Evolutionary conservation across 2,329 filamentous ascomycete species (phyloP), one percentile per base, ranked within the genome.

Genomic region (Cladosporium velox): DNA sequence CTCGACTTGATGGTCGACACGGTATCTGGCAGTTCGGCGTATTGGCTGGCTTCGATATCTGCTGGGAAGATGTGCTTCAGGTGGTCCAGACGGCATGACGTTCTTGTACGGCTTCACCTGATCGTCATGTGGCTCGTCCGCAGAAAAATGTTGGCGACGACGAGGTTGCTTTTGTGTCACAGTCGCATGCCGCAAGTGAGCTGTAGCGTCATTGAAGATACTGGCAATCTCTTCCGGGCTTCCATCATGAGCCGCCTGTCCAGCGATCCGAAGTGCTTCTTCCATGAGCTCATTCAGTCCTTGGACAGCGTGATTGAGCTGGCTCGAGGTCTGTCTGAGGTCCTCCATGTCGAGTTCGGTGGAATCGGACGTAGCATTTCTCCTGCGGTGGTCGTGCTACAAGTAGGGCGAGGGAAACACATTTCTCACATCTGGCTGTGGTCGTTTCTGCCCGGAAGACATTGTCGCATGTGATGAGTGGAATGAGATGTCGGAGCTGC

Each of bases 281-380:
- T 79, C 73, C 66, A 81, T 79, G 55, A 82, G 73, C n/a, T 77
- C 73, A 66, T 82, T 79, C 6, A 82, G 67, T 0, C 75, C 77
- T 32, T 76, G 76, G 6, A 82, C 77, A 11, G 79, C 76, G 28
- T 69, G 66, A 24, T 71, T 70, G 24, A 75, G 67, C 41, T 65
- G 64, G 10, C 34, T 65, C 4, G 64, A 65, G 10, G 55, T 59
- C 18, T 60, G 44, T 14, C 64, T 21, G 44, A 65, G 55, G 12
- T 65, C 57, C 1, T 59, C 64, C 26, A 54, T 51, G 15, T 60
- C 64, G 5, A 60, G 55, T 5, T 60, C 64, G 26, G 24, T 59
- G 4, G 64, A 55, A 4, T 41, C 41, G 18, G 55, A 54, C 12
- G 21, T 12, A 5, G 54, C 6, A 18, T 60, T 5, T 11, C 35